phyloP scores from a whole-genome alignment of 345 rosid genomes.

The Rhodomyrtus tomentosa region DNA sequence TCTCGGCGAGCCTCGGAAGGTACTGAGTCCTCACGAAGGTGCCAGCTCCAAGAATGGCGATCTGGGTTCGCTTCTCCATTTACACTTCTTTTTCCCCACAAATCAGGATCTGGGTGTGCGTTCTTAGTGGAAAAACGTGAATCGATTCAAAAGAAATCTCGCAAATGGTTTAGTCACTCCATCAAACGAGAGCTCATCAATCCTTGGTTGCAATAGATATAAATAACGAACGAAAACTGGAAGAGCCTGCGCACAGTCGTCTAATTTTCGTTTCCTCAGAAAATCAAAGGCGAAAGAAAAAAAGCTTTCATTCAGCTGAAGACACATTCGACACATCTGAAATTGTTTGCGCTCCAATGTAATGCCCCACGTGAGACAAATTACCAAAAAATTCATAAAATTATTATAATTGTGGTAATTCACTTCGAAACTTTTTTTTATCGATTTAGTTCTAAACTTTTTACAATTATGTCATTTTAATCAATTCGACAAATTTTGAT shows the following conservation, averaged over 20 bases:
- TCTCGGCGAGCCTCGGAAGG: constrained; percentile 76
- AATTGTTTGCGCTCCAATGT: not conserved
- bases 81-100: not conserved
- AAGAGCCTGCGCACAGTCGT: not conserved
- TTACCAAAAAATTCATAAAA: no score
- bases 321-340: not conserved
- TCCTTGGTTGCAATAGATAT: not conserved
- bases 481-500: no score
- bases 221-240: not conserved
- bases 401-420: no score
- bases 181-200: not conserved
- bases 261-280: not conserved
- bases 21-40: constrained; percentile 87
- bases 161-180: not conserved
- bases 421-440: no score
- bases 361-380: no score
- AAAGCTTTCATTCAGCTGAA: not conserved
- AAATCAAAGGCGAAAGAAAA: not conserved
- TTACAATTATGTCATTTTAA: no score
- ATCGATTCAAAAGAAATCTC: not conserved
- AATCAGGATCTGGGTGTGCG: not conserved
- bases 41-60: constrained; percentile 86
- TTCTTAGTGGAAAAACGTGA: not conserved
- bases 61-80: constrained; percentile 47
- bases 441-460: no score